Evolutionary conservation across 164 flowering plant genomes (phyloP).

Genomic region (Stephania yunnanensis): DNA sequence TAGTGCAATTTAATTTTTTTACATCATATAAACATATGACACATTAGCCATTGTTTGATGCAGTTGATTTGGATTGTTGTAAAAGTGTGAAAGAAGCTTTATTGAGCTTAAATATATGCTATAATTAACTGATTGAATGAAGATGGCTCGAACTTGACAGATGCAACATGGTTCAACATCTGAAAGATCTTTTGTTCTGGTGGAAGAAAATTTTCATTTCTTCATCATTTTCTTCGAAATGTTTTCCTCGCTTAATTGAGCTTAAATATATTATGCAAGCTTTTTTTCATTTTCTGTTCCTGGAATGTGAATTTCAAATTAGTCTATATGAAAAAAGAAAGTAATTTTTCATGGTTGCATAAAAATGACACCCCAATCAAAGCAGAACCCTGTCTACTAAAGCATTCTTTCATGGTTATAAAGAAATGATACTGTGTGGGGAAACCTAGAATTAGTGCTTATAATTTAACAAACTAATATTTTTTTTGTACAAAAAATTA

Average conservation of each 20-base stretch:
- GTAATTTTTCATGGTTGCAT: not conserved
- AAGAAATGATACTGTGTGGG: no score
- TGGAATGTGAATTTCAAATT: not conserved
- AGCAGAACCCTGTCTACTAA: no score
- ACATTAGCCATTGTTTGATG: conserved; percentile 71
- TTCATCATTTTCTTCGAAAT: conserved; percentile 33
- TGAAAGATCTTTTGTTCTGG: conserved; percentile 15
- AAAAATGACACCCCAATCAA: no score
- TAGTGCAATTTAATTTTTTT: no score
- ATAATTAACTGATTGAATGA: no score
- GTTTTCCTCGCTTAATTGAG: conserved; percentile 47
- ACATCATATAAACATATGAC: no score
- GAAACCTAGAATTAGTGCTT: no score
- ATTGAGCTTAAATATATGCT: not conserved
- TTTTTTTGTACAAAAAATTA: no score
- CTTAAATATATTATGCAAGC: no score
- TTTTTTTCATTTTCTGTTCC: not conserved
- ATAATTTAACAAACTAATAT: no score
- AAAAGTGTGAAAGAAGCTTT: not conserved
- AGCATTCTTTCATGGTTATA: no score
- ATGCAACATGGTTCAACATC: conserved; percentile 75
- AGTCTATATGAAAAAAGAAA: not conserved
- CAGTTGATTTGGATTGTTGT: conserved; percentile 22
- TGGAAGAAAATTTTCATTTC: conserved; percentile 27
- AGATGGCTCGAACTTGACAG: conserved; percentile 50